Base-by-base conservation (phyloP, 192 early-diverging fungal genomes). In the Phlyctochytrium planicorne region DNA sequence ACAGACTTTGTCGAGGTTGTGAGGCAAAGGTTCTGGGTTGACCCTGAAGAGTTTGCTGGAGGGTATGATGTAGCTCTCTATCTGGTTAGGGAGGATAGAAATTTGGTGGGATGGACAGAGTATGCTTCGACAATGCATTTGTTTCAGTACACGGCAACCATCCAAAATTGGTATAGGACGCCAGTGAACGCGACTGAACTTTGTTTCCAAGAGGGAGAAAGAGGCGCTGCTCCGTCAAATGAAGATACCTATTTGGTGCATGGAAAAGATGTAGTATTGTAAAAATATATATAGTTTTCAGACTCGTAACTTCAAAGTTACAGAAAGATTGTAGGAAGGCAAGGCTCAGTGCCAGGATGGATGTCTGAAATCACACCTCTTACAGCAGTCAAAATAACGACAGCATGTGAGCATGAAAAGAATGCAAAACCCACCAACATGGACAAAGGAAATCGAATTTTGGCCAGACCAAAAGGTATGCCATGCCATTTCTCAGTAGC, bases 141-240 rank as follows among this genome's bases (percentile, higher is more conserved):
- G 60, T 71, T 66, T 30, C 65, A 67, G 60, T 76, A 40, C 52
- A 76, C 74, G 23, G 65, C 57, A 20, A 67, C 66, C 4, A 35
- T 76, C 14, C 74, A 76, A 53, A 76, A 76, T 40, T 76, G 74
- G 74, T 76, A 76, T 62, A 20, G 74, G n/a, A 76, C 74, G 33
- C 32, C 16, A 2, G 69, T 73, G 50, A 76, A 76, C 61, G 74
- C 74, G 12, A 74, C 74, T 23, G 20, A 2, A 30, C 20, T 76
- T 4, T 76, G 74, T 34, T 3, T 1, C 6, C 36, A 63, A 34
- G 24, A 60, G 30, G 40, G 40, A 47, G 40, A 20, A 20, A 30
- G 30, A 59, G 10, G 25, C 24, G 23, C 59, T 14, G 10, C 40
- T 40, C n/a, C n/a, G n/a, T n/a, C n/a, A n/a, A n/a, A n/a, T n/a